A percentile compares a stretch with the other conserved stretches of the same genome.
Conservation (phyloP, 768 basidiomycete genomes). For the Cubamyces lactineus region DNA sequence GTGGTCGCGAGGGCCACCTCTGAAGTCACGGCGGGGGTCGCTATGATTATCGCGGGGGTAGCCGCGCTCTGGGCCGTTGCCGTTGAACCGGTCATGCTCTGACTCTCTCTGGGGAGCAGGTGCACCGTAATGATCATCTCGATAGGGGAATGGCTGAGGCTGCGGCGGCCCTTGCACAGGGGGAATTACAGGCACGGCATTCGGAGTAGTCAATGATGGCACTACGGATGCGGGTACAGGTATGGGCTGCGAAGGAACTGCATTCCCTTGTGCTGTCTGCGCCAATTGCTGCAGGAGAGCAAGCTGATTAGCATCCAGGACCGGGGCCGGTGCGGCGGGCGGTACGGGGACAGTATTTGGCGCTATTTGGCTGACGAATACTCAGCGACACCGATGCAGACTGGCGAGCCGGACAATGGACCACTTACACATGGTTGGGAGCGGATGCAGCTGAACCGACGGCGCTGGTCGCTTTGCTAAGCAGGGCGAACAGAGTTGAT, state of each 20-base stretch:
- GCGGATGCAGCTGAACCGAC: slow-evolving; percentile 33
- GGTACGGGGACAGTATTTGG: slow-evolving; percentile 50
- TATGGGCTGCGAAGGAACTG: slow-evolving; percentile 30
- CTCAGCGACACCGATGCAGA: slow-evolving; percentile 13
- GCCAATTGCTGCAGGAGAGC: slow-evolving; percentile 79
- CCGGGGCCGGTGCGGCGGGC: slow-evolving; percentile 36
- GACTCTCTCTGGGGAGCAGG: slow-evolving; percentile 35
- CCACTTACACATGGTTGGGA: slow-evolving; percentile 38
- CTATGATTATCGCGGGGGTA: slow-evolving; percentile 50
- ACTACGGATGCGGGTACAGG: slow-evolving; percentile 36
- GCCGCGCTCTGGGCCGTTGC: slow-evolving; percentile 46
- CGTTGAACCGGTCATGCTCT: slow-evolving; percentile 49
- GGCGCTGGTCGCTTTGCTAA: slow-evolving; percentile 65
- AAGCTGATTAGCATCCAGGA: slow-evolving; percentile 59
- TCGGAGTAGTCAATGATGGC: slow-evolving; percentile 33
- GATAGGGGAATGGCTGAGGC: slow-evolving; percentile 38
- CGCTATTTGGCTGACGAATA: slow-evolving; percentile 56
- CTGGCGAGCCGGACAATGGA: slow-evolving; percentile 25
- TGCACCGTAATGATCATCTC: slow-evolving; percentile 47
- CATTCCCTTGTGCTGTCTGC: slow-evolving; percentile 51
- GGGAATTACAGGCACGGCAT: slow-evolving; percentile 36
- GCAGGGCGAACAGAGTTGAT: slow-evolving; percentile 67
- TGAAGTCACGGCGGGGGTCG: slow-evolving; percentile 53
- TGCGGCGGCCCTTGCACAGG: slow-evolving; percentile 31
- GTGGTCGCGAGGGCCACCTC: slow-evolving; percentile 57